Percentiles rank a stretch among this genome's conserved stretches.
Evolutionary conservation across 2,329 filamentous ascomycete species (phyloP).

Genomic region (Phialocephala sp.): DNA sequence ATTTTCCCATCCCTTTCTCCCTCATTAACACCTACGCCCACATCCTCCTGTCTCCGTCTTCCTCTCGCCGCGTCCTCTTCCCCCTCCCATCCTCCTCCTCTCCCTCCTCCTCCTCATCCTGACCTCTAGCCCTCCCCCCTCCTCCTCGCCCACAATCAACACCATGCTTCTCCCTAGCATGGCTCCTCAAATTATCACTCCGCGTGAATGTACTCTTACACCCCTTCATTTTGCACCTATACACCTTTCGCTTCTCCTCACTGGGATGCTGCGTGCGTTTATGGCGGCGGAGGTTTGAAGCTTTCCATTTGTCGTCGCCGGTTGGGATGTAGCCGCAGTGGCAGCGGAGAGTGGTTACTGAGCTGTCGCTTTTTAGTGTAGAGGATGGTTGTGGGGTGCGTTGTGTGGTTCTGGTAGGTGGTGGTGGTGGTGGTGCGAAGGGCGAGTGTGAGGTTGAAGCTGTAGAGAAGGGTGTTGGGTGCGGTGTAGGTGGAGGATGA

Average conservation of each 20-base stretch:
- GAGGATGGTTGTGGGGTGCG: slow-evolving; percentile 4
- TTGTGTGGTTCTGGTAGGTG: neutral
- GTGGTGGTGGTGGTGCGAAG: neutral
- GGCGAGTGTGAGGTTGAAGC: neutral
- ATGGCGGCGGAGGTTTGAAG: slow-evolving; percentile 37
- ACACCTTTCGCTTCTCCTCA: slow-evolving; percentile 21
- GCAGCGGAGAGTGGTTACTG: slow-evolving; percentile 9
- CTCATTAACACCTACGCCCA: no score
- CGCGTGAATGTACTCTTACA: slow-evolving; percentile 36
- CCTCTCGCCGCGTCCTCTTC: neutral
- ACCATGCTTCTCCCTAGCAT: slow-evolving; percentile 34
- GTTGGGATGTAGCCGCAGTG: slow-evolving; percentile 32
- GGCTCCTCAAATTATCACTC: slow-evolving; percentile 37
- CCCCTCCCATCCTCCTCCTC: neutral
- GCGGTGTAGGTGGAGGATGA: neutral
- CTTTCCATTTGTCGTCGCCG: slow-evolving; percentile 38
- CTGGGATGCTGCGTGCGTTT: slow-evolving; percentile 34
- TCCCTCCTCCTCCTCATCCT: neutral
- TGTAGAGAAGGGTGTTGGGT: slow-evolving; percentile 3
- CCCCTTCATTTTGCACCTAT: slow-evolving; percentile 29
- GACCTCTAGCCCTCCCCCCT: neutral
- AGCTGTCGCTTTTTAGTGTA: neutral
- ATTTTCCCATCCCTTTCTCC: no score
- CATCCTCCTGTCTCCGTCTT: neutral
- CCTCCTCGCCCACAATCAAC: slow-evolving; percentile 2